phyloP scores from a whole-genome alignment of 768 basidiomycete species.

The Nidularia pulvinata region DNA sequence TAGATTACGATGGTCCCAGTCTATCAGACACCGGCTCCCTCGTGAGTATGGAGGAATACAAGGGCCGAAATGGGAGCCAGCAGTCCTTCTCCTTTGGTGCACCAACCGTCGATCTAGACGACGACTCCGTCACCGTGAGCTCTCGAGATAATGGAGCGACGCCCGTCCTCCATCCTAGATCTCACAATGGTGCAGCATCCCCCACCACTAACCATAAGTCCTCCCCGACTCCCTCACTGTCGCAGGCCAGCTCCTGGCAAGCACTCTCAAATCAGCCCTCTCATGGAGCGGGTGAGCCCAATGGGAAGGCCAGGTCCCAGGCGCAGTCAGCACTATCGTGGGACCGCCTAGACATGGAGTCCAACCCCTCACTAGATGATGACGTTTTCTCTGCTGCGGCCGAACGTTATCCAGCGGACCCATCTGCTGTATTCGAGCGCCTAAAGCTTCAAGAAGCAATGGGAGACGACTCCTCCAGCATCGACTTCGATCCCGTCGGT shows the following conservation, averaged over 20 bases:
- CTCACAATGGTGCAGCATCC: background rate
- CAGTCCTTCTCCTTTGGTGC: constrained; percentile 49
- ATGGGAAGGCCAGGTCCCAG: background rate
- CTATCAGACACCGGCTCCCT: constrained; percentile 88
- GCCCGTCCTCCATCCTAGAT: constrained; percentile 13
- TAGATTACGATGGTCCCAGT: constrained; percentile 92
- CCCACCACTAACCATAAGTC: constrained; percentile 3
- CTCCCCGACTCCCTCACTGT: background rate
- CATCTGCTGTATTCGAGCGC: constrained; percentile 52
- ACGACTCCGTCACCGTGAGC: constrained; percentile 77
- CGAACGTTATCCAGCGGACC: constrained; percentile 34
- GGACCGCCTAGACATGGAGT: background rate
- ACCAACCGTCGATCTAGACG: constrained; percentile 51
- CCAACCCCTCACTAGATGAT: constrained; percentile 14
- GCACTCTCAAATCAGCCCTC: background rate
- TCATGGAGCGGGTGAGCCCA: background rate
- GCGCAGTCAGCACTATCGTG: background rate
- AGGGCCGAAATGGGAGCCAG: constrained; percentile 56
- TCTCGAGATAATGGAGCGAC: constrained; percentile 54
- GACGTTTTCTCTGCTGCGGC: constrained; percentile 17
- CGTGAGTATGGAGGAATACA: constrained; percentile 75
- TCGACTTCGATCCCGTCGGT: constrained; percentile 42
- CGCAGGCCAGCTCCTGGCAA: background rate
- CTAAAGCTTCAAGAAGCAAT: constrained; percentile 48
- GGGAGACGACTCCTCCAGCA: constrained; percentile 35